Evolutionary conservation across 768 basidiomycete species (phyloP).

Genomic region (Leucocoprinus leucothites): DNA sequence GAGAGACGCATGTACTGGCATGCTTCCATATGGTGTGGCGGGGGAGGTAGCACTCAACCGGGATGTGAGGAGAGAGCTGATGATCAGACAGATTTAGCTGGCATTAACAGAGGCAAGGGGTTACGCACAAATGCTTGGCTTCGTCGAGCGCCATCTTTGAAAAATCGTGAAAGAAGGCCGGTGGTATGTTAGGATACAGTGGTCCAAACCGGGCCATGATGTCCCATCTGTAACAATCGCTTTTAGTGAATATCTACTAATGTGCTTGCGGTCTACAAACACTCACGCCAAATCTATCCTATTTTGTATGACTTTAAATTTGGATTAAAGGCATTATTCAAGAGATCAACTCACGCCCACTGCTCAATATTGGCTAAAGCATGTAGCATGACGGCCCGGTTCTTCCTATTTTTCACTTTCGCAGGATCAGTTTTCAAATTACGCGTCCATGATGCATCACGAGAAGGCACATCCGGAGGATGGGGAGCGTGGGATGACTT

Average conservation of each 20-base stretch:
- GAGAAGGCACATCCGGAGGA: constrained; percentile 63
- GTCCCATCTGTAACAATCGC: constrained; percentile 56
- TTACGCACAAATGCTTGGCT: constrained; percentile 68
- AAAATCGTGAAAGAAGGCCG: constrained; percentile 78
- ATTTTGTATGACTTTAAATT: background rate
- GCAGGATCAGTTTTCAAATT: constrained; percentile 54
- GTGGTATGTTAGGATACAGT: constrained; percentile 55
- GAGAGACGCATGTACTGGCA: constrained; percentile 72
- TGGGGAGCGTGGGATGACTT: constrained; percentile 41
- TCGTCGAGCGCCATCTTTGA: constrained; percentile 85
- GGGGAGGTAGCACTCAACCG: constrained; percentile 61
- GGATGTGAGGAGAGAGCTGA: constrained; percentile 54
- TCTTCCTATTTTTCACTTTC: constrained; percentile 59
- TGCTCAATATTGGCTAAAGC: constrained; percentile 85
- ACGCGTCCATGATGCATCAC: constrained; percentile 47
- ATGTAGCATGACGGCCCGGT: constrained; percentile 72
- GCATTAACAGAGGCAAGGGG: background rate
- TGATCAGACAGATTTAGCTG: no score
- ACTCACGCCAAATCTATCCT: constrained; percentile 75
- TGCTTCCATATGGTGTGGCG: constrained; percentile 67
- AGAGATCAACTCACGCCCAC: constrained; percentile 65
- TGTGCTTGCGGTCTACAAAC: no score
- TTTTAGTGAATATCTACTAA: background rate
- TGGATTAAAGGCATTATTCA: background rate
- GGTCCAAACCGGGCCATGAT: constrained; percentile 78